Evolutionary conservation across 1,284 basidiomycete species (phyloP), one percentile per base, ranked within the genome.

Genomic region (Inonotus obliquus): DNA sequence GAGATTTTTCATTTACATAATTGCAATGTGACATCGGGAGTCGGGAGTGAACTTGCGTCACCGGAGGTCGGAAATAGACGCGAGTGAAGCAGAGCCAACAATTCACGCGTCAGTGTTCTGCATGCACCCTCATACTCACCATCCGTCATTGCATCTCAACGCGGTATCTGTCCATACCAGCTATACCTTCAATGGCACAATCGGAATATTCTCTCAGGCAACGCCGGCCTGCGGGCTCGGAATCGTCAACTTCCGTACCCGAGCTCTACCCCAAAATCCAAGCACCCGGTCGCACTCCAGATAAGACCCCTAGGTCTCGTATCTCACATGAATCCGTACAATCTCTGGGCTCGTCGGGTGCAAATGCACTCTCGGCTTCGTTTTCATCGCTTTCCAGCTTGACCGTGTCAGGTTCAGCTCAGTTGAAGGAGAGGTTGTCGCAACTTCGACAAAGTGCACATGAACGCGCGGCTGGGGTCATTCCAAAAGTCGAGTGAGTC

Each of bases 331-430:
- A 32, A 32, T 32, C 32, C 9, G 9, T 4, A 32, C 32, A 32
- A 32, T 32, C 32, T 32, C 32, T 32, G 9, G 32, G 32, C 4
- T 32, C 32, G 9, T 32, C 49, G 48, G n/a, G 61, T 55, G 25
- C 19, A 23, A 55, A 7, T 6, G 27, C 61, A 29, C 19, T 67
- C 62, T 66, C 65, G 38, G 54, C 63, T 32, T 68, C 67, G 47
- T 59, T 66, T 52, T 67, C 66, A 37, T 53, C 60, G 21, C 47
- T 57, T 19, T 45, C 54, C 47, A 62, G 29, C 47, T 37, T 62
- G 21, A 53, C 48, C 10, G 57, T 39, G 14, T 58, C 57, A 4
- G 41, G 56, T 35, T 58, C 56, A 21, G 14, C 39, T 9, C 37
- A 54, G 7, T 23, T 63, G 35, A 63, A 60, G 59, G 62, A 60